Evolutionary conservation across 2,329 filamentous ascomycete genomes (phyloP), one percentile per base, ranked within the genome.

Genomic region (Metarhizium album): DNA sequence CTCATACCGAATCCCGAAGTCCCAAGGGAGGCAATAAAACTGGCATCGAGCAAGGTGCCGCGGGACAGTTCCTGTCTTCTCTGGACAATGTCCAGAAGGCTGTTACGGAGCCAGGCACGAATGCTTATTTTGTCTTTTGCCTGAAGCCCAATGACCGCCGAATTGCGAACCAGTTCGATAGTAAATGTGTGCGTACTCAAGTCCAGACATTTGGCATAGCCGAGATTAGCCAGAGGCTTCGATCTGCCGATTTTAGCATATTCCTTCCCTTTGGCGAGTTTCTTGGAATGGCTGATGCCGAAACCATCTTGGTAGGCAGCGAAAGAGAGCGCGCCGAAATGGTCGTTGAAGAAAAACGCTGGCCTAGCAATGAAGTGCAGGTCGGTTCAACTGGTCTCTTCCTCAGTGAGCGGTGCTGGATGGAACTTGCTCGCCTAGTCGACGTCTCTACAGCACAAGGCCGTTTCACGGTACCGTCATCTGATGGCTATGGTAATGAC

Each of bases 151-250:
- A 98, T 59, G 93, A 98, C 65, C 81, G 93, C 49, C 83, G 93
- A 47, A 98, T 98, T 58, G 91, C 93, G 54, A 98, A 98, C 59
- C 93, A 98, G 63, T 98, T 97, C 60, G 93, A 98, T 67, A 96
- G 90, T 78, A 97, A 97, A 68, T 98, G 93, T 64, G 93, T 98
- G 22, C 84, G 93, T 3, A 87, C 87, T 11, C 93, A 98, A 64
- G 80, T 98, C 1, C 91, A 97, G 64, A 95, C 90, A 0, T 88
- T 97, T 58, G 93, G 93, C 31, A 95, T 98, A 61, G 90, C 90
- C 1, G 93, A 98, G 64, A 96, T 98, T 66, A 95, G 90, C 64
- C 90, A 96, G 64, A 80, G 93, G 20, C 76, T 98, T 38, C 82
- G 90, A 47, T 91, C 91, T 50, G 91, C 91, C 0, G 93, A 98